Base-by-base conservation (phyloP, 164 flowering plant genomes). In the Amborella trichopoda region DNA sequence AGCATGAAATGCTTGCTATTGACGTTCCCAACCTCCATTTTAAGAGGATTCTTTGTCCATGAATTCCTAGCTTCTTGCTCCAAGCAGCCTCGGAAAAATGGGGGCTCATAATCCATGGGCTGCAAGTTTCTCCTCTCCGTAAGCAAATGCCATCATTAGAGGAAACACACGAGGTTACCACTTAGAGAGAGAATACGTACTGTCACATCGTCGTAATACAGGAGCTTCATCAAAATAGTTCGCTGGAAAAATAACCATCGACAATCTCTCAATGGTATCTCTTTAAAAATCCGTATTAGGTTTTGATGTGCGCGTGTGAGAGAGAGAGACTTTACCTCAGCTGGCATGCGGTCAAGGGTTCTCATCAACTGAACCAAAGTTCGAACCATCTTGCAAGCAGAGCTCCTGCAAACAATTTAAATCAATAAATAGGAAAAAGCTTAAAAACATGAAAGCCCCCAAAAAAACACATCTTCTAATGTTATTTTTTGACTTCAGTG, bases 61-160 rank as follows among this genome's bases (percentile, higher is more conserved):
- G 71, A 38, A 62, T 76, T 66, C 40, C 62, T 72, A 45, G 76
- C 74, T 67, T 91, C 96, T 70, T 78, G 78, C 40, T 68, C 90
- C 1, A 73, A 59, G 69, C 96, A 90, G 52, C 85, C 18, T 55
- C 74, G 69, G 66, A 91, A 86, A 67, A 81, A 91, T 10, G 98
- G 98, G 38, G 98, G 96, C 65, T 86, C 96, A 45, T 91, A 91
- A 52, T 91, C 94, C 11, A 46, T 46, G 20, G 98, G 98, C 98
- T 86, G 83, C 69, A 75, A 42, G 39, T 19, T 16, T n/a, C 20
- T 13, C 45, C 40, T 52, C 10, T 36, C 19, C 9, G 21, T 19
- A 41, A 41, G 41, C 5, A n/a, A 18, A 10, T 37, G 19, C 19
- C 8, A 8, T n/a, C 19, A 10, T 37, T 6, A n/a, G 5, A 14